These are phyloP conservation scores for Talaromyces sp. DNA, from an alignment of 2,329 filamentous ascomycete genomes.

Conservation along the genomic window DNA sequence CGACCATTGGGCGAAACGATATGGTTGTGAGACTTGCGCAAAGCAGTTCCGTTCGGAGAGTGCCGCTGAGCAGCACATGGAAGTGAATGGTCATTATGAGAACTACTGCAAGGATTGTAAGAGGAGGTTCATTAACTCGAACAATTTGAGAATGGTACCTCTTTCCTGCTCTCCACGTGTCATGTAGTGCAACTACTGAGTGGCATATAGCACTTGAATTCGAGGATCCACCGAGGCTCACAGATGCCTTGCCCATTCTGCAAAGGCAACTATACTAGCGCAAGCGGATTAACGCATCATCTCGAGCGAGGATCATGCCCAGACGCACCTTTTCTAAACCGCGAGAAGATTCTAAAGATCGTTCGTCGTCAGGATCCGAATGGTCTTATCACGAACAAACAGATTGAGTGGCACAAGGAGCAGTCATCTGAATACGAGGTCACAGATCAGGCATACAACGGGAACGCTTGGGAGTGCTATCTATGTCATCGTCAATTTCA, in stretches of 20 bases:
- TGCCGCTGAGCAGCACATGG: conserved; percentile 32
- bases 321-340: conserved; percentile 44
- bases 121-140: conserved; percentile 30
- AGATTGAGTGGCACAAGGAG: conserved; percentile 47
- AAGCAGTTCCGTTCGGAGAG: conserved; percentile 24
- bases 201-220: conserved; percentile 54
- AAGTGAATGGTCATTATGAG: conserved; percentile 25
- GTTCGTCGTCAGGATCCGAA: conserved; percentile 48
- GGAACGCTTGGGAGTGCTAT: conserved; percentile 50
- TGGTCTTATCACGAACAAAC: conserved; percentile 51
- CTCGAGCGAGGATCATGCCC: conserved; percentile 56
- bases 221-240: conserved; percentile 47
- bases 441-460: conserved; percentile 47
- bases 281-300: conserved; percentile 56
- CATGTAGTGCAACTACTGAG: neutral
- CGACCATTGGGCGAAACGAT: conserved; percentile 22
- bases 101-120: conserved; percentile 33
- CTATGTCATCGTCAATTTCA: conserved; percentile 51
- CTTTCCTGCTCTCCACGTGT: neutral
- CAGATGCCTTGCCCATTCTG: conserved; percentile 57
- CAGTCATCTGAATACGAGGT: conserved; percentile 34
- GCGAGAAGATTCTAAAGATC: conserved; percentile 47
- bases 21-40: conserved; percentile 32
- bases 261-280: conserved; percentile 43
- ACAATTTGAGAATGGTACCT: conserved; percentile 31